These are phyloP conservation scores for Bretziella fagacearum DNA, from an alignment of 2,329 filamentous ascomycete species.

Conservation along the genomic window DNA sequence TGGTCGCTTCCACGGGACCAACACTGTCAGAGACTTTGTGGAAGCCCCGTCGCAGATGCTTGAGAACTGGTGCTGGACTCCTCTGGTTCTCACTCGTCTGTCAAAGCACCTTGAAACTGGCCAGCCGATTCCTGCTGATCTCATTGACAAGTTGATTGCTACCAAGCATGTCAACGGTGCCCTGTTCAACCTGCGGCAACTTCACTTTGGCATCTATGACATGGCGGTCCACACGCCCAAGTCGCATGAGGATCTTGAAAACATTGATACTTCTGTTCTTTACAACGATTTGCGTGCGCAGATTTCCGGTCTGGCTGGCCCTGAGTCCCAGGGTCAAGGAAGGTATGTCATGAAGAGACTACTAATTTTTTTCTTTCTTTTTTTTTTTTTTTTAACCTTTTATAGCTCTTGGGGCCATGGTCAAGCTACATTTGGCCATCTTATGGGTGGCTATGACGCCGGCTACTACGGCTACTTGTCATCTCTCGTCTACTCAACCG, in stretches of 20 bases:
- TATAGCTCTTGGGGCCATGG: slow-evolving; percentile 56
- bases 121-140: slow-evolving; percentile 54
- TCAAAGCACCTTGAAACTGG: slow-evolving; percentile 57
- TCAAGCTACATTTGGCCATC: slow-evolving; percentile 64
- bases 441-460: slow-evolving; percentile 72
- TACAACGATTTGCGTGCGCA: slow-evolving; percentile 60
- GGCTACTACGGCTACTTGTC: slow-evolving; percentile 65
- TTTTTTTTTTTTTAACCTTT: too few species aligned
- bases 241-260: slow-evolving; percentile 50
- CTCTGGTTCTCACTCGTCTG: slow-evolving; percentile 45
- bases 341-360: too few species aligned
- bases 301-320: slow-evolving; percentile 57
- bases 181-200: slow-evolving; percentile 59
- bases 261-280: slow-evolving; percentile 44
- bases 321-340: slow-evolving; percentile 33
- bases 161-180: slow-evolving; percentile 72
- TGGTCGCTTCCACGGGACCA: slow-evolving; percentile 50
- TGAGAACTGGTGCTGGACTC: slow-evolving; percentile 61
- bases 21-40: slow-evolving; percentile 50
- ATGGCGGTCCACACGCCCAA: slow-evolving; percentile 62
- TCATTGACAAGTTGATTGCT: slow-evolving; percentile 55
- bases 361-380: slow-evolving; percentile 18
- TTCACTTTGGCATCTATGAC: slow-evolving; percentile 70
- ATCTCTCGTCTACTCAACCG: slow-evolving; percentile 64
- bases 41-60: slow-evolving; percentile 59